phyloP scores from a whole-genome alignment of 2,329 filamentous ascomycete species.

The Fusarium hostae region DNA sequence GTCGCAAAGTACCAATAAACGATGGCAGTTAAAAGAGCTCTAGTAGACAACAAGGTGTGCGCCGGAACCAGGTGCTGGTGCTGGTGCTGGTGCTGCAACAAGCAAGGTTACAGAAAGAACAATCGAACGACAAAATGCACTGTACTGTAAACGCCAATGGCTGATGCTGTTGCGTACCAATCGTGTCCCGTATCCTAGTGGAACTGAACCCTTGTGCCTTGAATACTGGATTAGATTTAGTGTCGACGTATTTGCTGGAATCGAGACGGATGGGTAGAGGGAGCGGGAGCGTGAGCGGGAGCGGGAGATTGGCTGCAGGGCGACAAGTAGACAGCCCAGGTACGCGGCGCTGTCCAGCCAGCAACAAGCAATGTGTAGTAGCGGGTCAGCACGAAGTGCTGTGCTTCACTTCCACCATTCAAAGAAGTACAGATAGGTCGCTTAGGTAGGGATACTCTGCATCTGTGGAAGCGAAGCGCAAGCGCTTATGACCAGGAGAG shows the following conservation, averaged over 20 bases:
- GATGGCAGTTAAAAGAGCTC: neutral
- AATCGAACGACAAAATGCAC: conserved; percentile 2
- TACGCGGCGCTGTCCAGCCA: conserved; percentile 16
- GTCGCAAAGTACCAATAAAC: neutral
- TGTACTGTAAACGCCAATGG: conserved; percentile 6
- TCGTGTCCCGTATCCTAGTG: conserved; percentile 3
- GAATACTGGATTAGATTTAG: conserved; percentile 21
- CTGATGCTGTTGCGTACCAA: neutral
- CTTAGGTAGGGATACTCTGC: neutral
- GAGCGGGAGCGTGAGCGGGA: conserved; percentile 28
- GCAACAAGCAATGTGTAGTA: conserved; percentile 15
- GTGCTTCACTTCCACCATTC: neutral
- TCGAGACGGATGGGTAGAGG: conserved; percentile 7
- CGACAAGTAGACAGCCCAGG: neutral
- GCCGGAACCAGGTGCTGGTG: neutral
- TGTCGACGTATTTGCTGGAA: conserved; percentile 1
- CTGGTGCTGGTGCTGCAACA: neutral
- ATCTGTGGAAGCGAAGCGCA: neutral
- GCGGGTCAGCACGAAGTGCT: conserved; percentile 16
- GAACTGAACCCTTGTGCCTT: conserved; percentile 17
- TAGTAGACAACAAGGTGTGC: neutral
- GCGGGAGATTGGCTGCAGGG: conserved; percentile 5
- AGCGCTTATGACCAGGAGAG: neutral
- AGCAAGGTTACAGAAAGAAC: neutral
- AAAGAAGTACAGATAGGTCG: neutral